Conservation (phyloP, 164 flowering plant species). For the Stephania japonica region DNA sequence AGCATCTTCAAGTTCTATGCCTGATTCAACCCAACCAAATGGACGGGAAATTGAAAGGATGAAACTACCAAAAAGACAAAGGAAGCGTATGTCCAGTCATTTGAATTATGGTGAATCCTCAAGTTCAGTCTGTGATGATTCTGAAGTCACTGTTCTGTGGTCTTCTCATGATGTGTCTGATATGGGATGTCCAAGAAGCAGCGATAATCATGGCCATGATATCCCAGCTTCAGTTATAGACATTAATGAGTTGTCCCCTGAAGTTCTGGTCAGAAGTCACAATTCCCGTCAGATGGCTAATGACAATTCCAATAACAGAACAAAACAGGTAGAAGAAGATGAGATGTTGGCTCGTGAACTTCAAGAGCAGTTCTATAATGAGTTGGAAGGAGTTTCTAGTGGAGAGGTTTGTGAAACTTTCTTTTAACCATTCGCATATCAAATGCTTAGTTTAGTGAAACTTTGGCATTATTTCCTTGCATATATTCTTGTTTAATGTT, state of each 20-base stretch:
- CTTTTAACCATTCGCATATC: background rate
- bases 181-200: constrained; percentile 28
- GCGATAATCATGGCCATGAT: constrained; percentile 13
- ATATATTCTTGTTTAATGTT: background rate
- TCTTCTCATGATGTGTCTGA: constrained; percentile 39
- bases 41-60: constrained; percentile 15
- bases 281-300: constrained; percentile 13
- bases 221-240: constrained; percentile 33
- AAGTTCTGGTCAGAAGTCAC: constrained; percentile 15
- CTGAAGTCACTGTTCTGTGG: constrained; percentile 35
- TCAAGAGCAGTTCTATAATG: constrained; percentile 82
- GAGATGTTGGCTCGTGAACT: constrained; percentile 84
- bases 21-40: constrained; percentile 13
- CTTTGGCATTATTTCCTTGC: constrained; percentile 5
- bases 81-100: constrained; percentile 28
- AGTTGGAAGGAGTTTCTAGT: constrained; percentile 29
- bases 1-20: constrained; percentile 15
- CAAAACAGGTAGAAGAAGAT: constrained; percentile 83
- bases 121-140: constrained; percentile 28
- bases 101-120: constrained; percentile 33
- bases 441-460: background rate
- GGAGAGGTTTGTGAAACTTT: constrained; percentile 38
- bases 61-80: constrained; percentile 34
- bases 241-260: constrained; percentile 47
- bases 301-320: constrained; percentile 39